Percentiles rank a stretch among this genome's conserved stretches.
These are phyloP conservation scores for Daphne laureola DNA, from an alignment of 441 rosid species.

Conservation along the genomic window DNA sequence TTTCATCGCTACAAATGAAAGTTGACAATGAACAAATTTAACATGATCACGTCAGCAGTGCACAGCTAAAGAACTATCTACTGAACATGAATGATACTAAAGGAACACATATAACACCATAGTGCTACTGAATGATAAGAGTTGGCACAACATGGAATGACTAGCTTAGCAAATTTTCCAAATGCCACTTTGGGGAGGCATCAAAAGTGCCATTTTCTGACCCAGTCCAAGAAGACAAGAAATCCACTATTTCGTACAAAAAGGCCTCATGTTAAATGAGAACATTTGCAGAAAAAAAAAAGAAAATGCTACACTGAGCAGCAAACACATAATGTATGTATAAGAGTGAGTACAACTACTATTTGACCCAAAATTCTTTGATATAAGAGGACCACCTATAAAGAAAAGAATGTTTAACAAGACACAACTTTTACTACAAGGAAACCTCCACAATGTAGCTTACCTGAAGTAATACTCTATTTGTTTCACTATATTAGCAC, in stretches of 20 bases:
- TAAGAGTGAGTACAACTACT: not conserved
- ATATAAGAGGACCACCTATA: not conserved
- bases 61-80: too few relatives aligned
- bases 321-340: not conserved
- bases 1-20: conserved; percentile 66
- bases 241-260: too few relatives aligned
- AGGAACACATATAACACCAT: too few relatives aligned
- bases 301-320: not conserved
- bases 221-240: too few relatives aligned
- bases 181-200: too few relatives aligned
- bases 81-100: too few relatives aligned
- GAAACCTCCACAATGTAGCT: conserved; percentile 10
- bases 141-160: too few relatives aligned
- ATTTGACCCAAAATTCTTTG: not conserved
- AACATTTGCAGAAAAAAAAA: too few relatives aligned
- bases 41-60: not conserved
- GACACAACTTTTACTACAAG: not conserved
- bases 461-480: conserved; percentile 96
- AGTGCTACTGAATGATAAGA: too few relatives aligned
- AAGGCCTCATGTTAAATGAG: too few relatives aligned
- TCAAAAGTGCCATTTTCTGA: too few relatives aligned
- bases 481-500: conserved; percentile 51
- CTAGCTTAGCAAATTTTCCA: too few relatives aligned
- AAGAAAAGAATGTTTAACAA: not conserved
- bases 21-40: conserved; percentile 10